A percentile compares a stretch with the other conserved stretches of the same genome.
Conservation (phyloP, 371 early-diverging fungal species). For the Cokeromyces recurvatus region DNA sequence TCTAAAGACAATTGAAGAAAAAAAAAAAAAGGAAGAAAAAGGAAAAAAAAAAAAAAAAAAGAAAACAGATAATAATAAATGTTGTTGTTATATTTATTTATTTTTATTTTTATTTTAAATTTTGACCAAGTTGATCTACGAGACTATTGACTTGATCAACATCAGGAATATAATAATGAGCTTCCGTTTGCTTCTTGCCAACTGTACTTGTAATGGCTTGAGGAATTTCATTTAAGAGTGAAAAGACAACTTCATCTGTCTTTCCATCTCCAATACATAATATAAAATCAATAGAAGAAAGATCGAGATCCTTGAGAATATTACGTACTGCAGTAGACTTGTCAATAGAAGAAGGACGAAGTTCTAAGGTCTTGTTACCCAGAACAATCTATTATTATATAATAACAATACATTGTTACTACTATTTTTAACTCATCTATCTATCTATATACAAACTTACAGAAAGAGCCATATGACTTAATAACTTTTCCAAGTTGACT, state of each 20-base stretch:
- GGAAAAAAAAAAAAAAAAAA: too few species aligned
- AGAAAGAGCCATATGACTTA: slow-evolving; percentile 90
- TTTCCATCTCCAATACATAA: slow-evolving; percentile 91
- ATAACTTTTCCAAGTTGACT: slow-evolving; percentile 88
- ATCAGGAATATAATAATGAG: slow-evolving; percentile 77
- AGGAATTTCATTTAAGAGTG: slow-evolving; percentile 58
- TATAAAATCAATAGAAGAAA: slow-evolving; percentile 59
- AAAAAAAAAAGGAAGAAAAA: too few species aligned
- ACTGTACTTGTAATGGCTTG: slow-evolving; percentile 83
- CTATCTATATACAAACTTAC: too few species aligned
- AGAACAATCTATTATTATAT: slow-evolving; percentile 61
- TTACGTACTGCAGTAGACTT: slow-evolving; percentile 83
- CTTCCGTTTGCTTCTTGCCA: slow-evolving; percentile 95
- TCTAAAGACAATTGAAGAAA: too few species aligned
- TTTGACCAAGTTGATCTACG: background rate
- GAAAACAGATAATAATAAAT: too few species aligned
- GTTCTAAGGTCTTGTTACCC: slow-evolving; percentile 92
- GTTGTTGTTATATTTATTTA: background rate
- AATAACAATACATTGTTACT: background rate
- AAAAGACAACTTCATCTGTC: slow-evolving; percentile 84
- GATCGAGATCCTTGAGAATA: slow-evolving; percentile 76
- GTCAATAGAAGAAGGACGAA: slow-evolving; percentile 89
- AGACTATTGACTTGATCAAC: slow-evolving; percentile 61
- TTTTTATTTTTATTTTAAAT: background rate
- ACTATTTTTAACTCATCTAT: background rate